phyloP scores from a whole-genome alignment of 352 stramenopile species.

The Plasmopara halstedii region DNA sequence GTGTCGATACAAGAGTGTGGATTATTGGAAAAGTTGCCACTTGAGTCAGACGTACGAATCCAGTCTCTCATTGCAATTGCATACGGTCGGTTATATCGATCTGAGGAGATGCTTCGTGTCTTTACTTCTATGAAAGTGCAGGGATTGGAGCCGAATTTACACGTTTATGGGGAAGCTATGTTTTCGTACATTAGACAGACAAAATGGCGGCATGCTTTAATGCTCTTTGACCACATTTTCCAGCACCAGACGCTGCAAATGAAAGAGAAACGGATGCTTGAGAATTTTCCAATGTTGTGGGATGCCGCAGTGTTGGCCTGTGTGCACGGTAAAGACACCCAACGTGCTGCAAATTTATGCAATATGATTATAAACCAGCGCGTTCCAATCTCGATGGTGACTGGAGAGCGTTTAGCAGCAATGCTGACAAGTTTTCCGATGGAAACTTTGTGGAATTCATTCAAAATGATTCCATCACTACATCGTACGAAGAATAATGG shows the following conservation, averaged over 20 bases:
- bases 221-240: conserved; percentile 68
- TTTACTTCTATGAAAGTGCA: conserved; percentile 72
- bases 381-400: conserved; percentile 35
- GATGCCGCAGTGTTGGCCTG: conserved; percentile 53
- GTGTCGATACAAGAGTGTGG: conserved; percentile 6
- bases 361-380: conserved; percentile 32
- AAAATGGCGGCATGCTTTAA: conserved; percentile 59
- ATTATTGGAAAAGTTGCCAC: conserved; percentile 12
- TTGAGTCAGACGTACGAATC: conserved; percentile 48
- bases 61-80: conserved; percentile 57
- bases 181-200: conserved; percentile 53
- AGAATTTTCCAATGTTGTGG: conserved; percentile 59
- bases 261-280: conserved; percentile 25
- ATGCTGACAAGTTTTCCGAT: conserved; percentile 33
- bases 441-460: conserved; percentile 47
- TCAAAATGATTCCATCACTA: conserved; percentile 38
- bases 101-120: conserved; percentile 49
- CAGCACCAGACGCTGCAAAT: conserved; percentile 33
- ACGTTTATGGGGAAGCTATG: conserved; percentile 67
- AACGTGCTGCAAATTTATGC: conserved; percentile 40
- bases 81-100: conserved; percentile 30
- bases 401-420: conserved; percentile 39
- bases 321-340: conserved; percentile 31
- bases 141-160: conserved; percentile 51
- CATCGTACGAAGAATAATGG: conserved; percentile 27